Evolutionary conservation across 768 basidiomycete genomes (phyloP).

Genomic region (Saitozyma podzolica): DNA sequence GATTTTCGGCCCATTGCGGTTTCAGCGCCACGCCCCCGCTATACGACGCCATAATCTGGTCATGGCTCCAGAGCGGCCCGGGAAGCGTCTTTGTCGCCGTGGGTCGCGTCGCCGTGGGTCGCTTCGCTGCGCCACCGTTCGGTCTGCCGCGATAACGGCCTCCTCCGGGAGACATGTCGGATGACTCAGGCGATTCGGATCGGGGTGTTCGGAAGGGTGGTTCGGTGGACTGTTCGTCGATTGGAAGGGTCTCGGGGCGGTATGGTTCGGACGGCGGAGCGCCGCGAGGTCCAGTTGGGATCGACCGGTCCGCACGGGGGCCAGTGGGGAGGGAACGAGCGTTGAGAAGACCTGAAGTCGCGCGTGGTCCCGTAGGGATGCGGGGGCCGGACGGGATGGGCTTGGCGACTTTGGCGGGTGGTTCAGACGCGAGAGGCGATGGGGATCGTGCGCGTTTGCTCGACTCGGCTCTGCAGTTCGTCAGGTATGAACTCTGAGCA

Average conservation of each 20-base stretch:
- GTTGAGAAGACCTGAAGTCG: slow-evolving; percentile 3
- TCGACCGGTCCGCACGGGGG: slow-evolving; percentile 15
- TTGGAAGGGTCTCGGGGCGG: background rate
- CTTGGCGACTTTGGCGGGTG: slow-evolving; percentile 15
- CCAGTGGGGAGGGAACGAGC: slow-evolving; percentile 24
- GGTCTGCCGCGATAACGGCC: slow-evolving; percentile 2
- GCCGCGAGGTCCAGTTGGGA: slow-evolving; percentile 27
- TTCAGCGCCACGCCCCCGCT: slow-evolving; percentile 34
- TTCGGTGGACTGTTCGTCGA: background rate
- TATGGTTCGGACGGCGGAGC: background rate
- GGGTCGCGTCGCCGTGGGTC: slow-evolving; percentile 15
- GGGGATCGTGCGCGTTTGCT: background rate
- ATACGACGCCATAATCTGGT: slow-evolving; percentile 30
- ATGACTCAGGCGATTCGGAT: background rate
- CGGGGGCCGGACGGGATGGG: slow-evolving; percentile 36
- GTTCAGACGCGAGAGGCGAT: background rate
- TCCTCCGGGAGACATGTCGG: slow-evolving; percentile 19
- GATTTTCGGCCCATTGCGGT: slow-evolving; percentile 54
- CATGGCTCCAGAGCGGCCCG: slow-evolving; percentile 6
- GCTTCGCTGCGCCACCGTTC: background rate
- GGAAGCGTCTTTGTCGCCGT: slow-evolving; percentile 9
- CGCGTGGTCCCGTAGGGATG: background rate
- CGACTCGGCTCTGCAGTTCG: background rate
- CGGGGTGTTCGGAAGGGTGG: slow-evolving; percentile 4
- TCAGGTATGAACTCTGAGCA: background rate